phyloP scores from a whole-genome alignment of 345 rosid species.

The Boechera retrofracta region DNA sequence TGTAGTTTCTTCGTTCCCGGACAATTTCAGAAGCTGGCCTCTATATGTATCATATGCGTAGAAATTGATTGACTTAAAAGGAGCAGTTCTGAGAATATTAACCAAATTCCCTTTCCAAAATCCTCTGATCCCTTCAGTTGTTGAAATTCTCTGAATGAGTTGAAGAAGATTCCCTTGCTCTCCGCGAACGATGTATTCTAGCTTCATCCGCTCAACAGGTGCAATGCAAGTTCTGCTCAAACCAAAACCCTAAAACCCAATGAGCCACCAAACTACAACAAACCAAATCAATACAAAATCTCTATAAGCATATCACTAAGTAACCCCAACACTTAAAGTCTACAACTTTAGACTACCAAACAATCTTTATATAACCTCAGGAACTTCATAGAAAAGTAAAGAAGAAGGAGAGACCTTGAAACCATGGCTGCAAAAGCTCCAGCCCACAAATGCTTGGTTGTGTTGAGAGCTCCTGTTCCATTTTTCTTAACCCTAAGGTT shows the following conservation, averaged over 20 bases:
- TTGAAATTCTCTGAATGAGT: constrained; percentile 59
- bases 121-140: constrained; percentile 66
- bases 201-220: constrained; percentile 78
- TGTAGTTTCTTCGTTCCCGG: constrained; percentile 66
- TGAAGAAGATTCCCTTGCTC: constrained; percentile 61
- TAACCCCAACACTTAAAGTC: constrained; percentile 21
- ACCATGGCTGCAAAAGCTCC: constrained; percentile 87
- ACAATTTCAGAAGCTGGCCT: constrained; percentile 61
- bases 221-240: constrained; percentile 75
- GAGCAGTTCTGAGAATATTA: constrained; percentile 77
- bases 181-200: constrained; percentile 77
- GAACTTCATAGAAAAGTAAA: background rate
- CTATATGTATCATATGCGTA: constrained; percentile 76
- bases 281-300: constrained; percentile 18
- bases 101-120: constrained; percentile 83
- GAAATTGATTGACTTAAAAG: constrained; percentile 78
- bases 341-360: constrained; percentile 13
- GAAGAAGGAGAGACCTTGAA: constrained; percentile 59
- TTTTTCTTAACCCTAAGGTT: constrained; percentile 34
- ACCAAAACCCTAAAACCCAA: constrained; percentile 42
- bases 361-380: background rate
- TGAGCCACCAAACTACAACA: constrained; percentile 42
- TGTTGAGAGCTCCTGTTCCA: constrained; percentile 44
- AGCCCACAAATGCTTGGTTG: constrained; percentile 78
- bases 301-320: background rate